Evolutionary conservation across 306 rosid species (phyloP).

Genomic region (Comarum palustre): DNA sequence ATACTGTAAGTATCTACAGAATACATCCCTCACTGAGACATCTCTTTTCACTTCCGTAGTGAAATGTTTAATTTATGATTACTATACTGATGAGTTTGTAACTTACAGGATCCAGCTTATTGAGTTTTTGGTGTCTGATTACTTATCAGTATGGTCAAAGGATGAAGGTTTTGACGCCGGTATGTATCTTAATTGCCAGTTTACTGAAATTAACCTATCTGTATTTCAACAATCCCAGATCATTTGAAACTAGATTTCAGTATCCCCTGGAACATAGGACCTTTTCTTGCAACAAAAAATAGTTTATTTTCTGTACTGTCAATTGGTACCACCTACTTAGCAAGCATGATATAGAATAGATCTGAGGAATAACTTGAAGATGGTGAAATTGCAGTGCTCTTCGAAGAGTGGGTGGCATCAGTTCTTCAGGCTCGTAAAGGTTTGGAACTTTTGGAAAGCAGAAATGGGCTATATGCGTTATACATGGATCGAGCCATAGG

Average conservation of each 20-base stretch:
- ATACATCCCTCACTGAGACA: neutral
- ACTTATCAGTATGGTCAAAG: slow-evolving; percentile 63
- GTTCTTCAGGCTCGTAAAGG: slow-evolving; percentile 65
- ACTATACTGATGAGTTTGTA: slow-evolving; percentile 15
- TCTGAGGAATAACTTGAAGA: slow-evolving; percentile 16
- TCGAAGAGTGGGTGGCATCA: slow-evolving; percentile 80
- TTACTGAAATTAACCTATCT: neutral
- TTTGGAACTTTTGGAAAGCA: slow-evolving; percentile 72
- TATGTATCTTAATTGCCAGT: slow-evolving; percentile 47
- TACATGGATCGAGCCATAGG: slow-evolving; percentile 82
- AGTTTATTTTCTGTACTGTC: neutral
- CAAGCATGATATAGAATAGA: slow-evolving; percentile 12
- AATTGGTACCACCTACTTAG: neutral
- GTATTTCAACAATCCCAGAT: slow-evolving; percentile 4
- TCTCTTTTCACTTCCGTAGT: neutral
- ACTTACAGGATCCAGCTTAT: slow-evolving; percentile 78
- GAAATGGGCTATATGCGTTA: slow-evolving; percentile 72
- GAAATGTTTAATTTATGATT: neutral
- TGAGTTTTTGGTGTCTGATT: slow-evolving; percentile 74
- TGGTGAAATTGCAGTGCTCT: slow-evolving; percentile 49
- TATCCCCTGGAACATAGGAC: neutral
- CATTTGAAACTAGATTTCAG: neutral
- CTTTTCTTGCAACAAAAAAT: slow-evolving; percentile 1
- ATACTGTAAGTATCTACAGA: slow-evolving; percentile 54
- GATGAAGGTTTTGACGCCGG: slow-evolving; percentile 57